phyloP scores from a whole-genome alignment of 176 grass and related monocot species.

The Musa acuminata region DNA sequence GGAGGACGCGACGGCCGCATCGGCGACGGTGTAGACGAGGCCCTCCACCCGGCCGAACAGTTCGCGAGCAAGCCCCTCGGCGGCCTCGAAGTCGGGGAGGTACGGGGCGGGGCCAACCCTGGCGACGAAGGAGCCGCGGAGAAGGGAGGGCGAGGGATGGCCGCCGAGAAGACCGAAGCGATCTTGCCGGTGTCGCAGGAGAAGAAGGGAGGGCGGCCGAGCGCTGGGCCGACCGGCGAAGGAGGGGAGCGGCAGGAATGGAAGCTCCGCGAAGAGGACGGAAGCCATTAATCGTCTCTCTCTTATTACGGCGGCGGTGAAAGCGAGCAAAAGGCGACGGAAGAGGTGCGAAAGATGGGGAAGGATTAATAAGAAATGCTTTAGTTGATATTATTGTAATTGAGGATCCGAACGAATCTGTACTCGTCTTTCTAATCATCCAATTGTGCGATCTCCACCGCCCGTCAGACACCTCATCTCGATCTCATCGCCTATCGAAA shows the following conservation, averaged over 20 bases:
- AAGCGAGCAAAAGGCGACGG: background rate
- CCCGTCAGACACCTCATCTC: too few species aligned
- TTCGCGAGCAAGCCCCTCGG: conserved; percentile 35
- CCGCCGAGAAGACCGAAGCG: background rate
- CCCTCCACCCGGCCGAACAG: conserved; percentile 54
- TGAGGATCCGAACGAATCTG: too few species aligned
- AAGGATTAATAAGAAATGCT: background rate
- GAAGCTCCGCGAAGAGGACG: background rate
- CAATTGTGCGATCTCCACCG: too few species aligned
- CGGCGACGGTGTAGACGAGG: conserved; percentile 79
- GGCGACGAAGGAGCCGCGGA: conserved; percentile 22
- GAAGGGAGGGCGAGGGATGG: background rate
- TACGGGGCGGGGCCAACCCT: background rate
- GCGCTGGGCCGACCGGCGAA: background rate
- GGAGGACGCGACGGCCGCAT: conserved; percentile 49
- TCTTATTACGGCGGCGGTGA: background rate
- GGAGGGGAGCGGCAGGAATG: background rate
- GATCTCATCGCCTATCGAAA: too few species aligned
- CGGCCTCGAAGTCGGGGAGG: conserved; percentile 13
- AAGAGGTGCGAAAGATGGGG: background rate
- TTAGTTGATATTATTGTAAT: too few species aligned
- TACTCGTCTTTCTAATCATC: too few species aligned
- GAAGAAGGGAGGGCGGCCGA: conserved; percentile 1
- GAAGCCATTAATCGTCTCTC: background rate
- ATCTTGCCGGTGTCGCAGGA: background rate